These are phyloP conservation scores for Leersia perrieri DNA, from an alignment of 176 grass and related monocot genomes.

Conservation along the genomic window DNA sequence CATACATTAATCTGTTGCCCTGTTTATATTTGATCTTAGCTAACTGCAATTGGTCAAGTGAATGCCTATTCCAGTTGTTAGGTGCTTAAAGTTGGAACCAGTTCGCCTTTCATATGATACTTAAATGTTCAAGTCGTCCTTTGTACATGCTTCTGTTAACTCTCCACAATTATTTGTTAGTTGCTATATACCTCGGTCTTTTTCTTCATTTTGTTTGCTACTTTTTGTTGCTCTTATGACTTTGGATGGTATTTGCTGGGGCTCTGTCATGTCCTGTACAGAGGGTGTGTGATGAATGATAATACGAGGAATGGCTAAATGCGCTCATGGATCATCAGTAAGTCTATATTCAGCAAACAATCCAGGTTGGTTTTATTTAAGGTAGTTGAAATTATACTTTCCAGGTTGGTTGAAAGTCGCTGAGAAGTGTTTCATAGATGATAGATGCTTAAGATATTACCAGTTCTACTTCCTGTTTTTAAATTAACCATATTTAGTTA, in stretches of 20 bases:
- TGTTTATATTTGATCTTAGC: constrained; percentile 30
- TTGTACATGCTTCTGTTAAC: not conserved
- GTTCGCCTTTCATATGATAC: constrained; percentile 25
- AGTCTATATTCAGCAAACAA: not conserved
- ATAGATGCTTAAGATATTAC: not conserved
- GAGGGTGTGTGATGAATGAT: not conserved
- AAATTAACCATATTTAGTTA: not conserved
- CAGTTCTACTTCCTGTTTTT: not conserved
- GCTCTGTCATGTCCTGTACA: not conserved
- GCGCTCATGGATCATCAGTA: not conserved
- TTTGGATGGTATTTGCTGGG: not conserved
- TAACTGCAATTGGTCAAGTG: constrained; percentile 12
- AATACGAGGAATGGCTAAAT: not conserved
- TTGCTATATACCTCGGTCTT: not conserved
- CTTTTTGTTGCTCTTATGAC: not conserved
- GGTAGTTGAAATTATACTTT: not conserved
- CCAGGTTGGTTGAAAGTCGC: not conserved
- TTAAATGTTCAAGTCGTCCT: not conserved
- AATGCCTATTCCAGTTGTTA: constrained; percentile 26
- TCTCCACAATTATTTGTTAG: not conserved
- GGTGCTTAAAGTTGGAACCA: constrained; percentile 2
- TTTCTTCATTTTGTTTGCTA: constrained; percentile 4
- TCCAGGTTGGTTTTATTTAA: not conserved
- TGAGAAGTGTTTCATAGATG: not conserved
- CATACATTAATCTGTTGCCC: constrained; percentile 17